Percentiles rank a stretch among this genome's conserved stretches.
phyloP scores from a whole-genome alignment of 2,329 filamentous ascomycete species.

The Cladosporium sp. region DNA sequence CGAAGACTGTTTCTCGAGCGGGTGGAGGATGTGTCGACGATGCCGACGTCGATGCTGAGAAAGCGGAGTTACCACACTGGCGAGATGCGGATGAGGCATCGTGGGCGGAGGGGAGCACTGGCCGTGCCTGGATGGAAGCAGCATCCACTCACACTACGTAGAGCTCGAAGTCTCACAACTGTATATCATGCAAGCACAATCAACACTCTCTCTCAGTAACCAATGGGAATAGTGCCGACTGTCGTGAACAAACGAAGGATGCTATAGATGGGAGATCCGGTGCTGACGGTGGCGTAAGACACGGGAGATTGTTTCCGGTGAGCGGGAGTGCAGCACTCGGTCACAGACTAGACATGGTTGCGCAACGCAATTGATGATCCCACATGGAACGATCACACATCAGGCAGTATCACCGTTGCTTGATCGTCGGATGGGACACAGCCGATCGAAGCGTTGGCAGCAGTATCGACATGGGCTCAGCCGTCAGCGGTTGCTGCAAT shows the following conservation, averaged over 20 bases:
- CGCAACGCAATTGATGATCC: not conserved
- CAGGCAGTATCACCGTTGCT: not conserved
- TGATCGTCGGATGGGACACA: not conserved
- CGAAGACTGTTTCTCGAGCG: not conserved
- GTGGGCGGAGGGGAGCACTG: not conserved
- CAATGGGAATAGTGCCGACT: not conserved
- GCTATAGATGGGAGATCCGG: not conserved
- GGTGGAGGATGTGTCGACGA: not conserved
- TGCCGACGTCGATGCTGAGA: not conserved
- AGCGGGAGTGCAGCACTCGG: not conserved
- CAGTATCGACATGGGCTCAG: not conserved
- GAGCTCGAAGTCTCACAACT: not conserved
- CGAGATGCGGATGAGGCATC: not conserved
- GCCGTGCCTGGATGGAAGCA: not conserved
- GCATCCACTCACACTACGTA: not conserved
- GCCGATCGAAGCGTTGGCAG: not conserved
- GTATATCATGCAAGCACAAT: not conserved
- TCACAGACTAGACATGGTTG: not conserved
- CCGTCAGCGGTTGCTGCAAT: not conserved
- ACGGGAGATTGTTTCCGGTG: not conserved
- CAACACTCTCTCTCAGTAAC: not conserved
- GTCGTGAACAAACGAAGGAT: not conserved
- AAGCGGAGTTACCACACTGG: not conserved
- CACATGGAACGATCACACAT: not conserved
- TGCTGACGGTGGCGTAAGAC: not conserved